Evolutionary conservation across 345 rosid species (phyloP).

Genomic region (Aurinia saxatilis): DNA sequence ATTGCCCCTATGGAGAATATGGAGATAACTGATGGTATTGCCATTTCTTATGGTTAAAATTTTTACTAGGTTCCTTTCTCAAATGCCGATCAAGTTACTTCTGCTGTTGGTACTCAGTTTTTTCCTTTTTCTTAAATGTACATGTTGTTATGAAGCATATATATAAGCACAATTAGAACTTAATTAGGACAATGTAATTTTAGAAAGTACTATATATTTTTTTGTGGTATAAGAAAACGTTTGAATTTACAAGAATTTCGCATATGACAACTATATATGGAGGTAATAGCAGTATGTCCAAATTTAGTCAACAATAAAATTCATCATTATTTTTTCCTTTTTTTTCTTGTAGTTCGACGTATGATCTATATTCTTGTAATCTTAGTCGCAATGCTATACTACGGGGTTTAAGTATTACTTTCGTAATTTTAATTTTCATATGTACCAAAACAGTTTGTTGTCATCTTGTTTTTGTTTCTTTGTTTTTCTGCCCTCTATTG

Average conservation of each 20-base stretch:
- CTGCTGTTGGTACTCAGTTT: background rate
- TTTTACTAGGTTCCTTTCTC: background rate
- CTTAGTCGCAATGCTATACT: too few species aligned
- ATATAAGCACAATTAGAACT: background rate
- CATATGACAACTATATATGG: background rate
- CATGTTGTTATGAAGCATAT: background rate
- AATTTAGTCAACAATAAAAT: slow-evolving; percentile 7
- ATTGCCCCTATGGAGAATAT: slow-evolving; percentile 10
- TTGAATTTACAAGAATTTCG: background rate
- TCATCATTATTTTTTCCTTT: too few species aligned
- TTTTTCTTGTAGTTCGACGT: too few species aligned
- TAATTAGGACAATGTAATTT: background rate
- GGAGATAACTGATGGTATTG: background rate
- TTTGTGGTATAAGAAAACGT: background rate
- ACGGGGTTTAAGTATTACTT: too few species aligned
- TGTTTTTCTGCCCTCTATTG: too few species aligned
- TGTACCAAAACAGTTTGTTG: too few species aligned
- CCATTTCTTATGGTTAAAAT: slow-evolving; percentile 17
- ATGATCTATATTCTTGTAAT: too few species aligned
- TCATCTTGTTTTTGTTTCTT: too few species aligned
- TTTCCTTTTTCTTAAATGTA: background rate
- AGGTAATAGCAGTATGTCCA: background rate
- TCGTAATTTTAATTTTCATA: too few species aligned
- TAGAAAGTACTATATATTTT: slow-evolving; percentile 12
- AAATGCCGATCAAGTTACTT: background rate